phyloP scores from a whole-genome alignment of 139 green algal species.

The Yamagishiella unicocca region DNA sequence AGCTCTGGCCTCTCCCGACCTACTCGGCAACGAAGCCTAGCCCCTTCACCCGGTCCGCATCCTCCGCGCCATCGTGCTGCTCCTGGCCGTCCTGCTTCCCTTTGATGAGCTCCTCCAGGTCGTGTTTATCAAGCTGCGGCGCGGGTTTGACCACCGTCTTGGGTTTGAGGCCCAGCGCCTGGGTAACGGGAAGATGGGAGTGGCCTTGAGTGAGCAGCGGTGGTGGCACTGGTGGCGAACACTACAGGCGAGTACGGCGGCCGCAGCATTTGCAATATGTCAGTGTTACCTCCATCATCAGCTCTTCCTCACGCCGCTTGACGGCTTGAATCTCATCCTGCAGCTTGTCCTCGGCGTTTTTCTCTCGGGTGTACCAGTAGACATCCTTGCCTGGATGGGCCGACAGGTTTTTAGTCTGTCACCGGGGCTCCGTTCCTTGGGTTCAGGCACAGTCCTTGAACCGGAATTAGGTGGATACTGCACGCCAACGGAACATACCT shows the following conservation, averaged over 20 bases:
- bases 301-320: slow-evolving; percentile 79
- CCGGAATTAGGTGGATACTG: too few relatives aligned
- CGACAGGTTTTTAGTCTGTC: too few relatives aligned
- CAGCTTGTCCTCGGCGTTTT: slow-evolving; percentile 35
- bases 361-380: slow-evolving; percentile 83
- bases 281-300: slow-evolving; percentile 88
- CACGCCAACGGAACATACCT: too few relatives aligned
- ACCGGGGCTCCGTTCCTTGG: too few relatives aligned
- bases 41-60: slow-evolving; percentile 56
- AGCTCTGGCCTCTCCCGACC: neutral
- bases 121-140: slow-evolving; percentile 67
- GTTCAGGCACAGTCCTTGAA: too few relatives aligned
- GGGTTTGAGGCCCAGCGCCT: slow-evolving; percentile 80
- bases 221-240: too few relatives aligned
- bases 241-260: too few relatives aligned
- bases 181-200: neutral
- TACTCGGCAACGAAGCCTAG: slow-evolving; percentile 62
- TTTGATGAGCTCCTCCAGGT: slow-evolving; percentile 74
- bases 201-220: neutral
- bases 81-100: slow-evolving; percentile 39
- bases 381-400: slow-evolving; percentile 71
- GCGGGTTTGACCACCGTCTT: slow-evolving; percentile 56
- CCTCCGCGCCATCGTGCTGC: slow-evolving; percentile 44
- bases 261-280: too few relatives aligned
- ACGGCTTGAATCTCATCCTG: slow-evolving; percentile 72